A percentile compares a stretch with the other conserved stretches of the same genome.
Evolutionary conservation across 148 eudicot species (phyloP).

Genomic region (Rhododendron molle): DNA sequence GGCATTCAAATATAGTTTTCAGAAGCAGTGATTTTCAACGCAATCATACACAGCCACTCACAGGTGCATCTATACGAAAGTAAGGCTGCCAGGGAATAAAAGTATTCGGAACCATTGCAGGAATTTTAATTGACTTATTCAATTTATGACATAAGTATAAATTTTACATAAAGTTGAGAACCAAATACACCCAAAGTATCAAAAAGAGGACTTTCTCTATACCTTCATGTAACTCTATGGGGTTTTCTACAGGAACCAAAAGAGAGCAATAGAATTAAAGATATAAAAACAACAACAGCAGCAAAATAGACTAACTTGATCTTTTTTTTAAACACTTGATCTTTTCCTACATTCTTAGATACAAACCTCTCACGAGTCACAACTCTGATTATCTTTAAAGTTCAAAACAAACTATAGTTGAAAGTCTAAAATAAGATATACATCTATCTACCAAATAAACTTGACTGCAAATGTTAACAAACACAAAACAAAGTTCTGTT

Average conservation of each 20-base stretch:
- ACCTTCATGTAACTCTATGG: neutral
- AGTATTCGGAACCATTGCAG: neutral
- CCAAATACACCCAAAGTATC: neutral
- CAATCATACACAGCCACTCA: neutral
- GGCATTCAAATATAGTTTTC: neutral
- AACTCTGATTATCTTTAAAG: neutral
- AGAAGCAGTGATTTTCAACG: neutral
- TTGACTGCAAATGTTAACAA: neutral
- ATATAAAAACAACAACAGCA: neutral
- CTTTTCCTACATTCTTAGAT: neutral
- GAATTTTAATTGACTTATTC: neutral
- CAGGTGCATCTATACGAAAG: neutral
- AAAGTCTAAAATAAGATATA: no score
- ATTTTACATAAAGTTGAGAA: neutral
- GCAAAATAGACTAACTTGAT: neutral
- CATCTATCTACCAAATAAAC: neutral
- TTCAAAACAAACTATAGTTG: neutral
- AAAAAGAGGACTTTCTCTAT: neutral
- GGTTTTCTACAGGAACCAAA: neutral
- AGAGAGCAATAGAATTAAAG: neutral
- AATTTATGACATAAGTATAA: neutral
- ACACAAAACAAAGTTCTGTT: neutral
- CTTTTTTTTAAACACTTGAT: neutral
- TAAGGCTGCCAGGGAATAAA: neutral
- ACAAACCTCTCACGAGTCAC: neutral